Conservation (phyloP, 495 filamentous ascomycete genomes). For the Penicillium ucsense region DNA sequence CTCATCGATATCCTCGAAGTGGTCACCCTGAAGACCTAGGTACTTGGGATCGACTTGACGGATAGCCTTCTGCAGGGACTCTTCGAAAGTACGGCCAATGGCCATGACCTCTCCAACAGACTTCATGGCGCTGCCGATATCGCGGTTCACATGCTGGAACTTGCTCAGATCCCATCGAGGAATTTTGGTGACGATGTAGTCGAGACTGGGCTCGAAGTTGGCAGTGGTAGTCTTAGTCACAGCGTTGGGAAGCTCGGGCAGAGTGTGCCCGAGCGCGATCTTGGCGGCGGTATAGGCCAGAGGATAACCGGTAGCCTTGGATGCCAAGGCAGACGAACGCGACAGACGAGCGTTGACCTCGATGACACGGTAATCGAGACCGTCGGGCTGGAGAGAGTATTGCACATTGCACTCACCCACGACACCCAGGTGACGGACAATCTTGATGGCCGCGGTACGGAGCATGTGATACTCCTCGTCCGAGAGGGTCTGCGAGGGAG, state of each 20-base stretch:
- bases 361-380: slow-evolving; percentile 92
- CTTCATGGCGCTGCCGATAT: slow-evolving; percentile 97
- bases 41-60: slow-evolving; percentile 90
- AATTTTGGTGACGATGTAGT: slow-evolving; percentile 98
- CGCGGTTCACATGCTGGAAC: slow-evolving; percentile 96
- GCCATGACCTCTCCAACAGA: slow-evolving; percentile 99
- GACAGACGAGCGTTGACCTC: slow-evolving; percentile 97
- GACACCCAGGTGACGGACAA: slow-evolving; percentile 89
- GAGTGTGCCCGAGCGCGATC: slow-evolving; percentile 87
- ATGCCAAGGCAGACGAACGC: slow-evolving; percentile 86
- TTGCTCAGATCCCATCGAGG: slow-evolving; percentile 95
- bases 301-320: slow-evolving; percentile 95
- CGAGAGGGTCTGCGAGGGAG: slow-evolving; percentile 87
- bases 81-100: slow-evolving; percentile 94
- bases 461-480: slow-evolving; percentile 99
- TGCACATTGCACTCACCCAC: slow-evolving; percentile 98
- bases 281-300: slow-evolving; percentile 95
- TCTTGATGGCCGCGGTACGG: slow-evolving; percentile 89
- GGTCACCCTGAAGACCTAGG: slow-evolving; percentile 86
- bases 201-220: slow-evolving; percentile 95
- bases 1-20: slow-evolving; percentile 88
- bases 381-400: slow-evolving; percentile 91
- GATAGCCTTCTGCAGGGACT: slow-evolving; percentile 98
- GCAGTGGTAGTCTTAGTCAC: slow-evolving; percentile 97
- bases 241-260: slow-evolving; percentile 92